phyloP scores from a whole-genome alignment of 495 filamentous ascomycete genomes.

The Neurospora discreta region DNA sequence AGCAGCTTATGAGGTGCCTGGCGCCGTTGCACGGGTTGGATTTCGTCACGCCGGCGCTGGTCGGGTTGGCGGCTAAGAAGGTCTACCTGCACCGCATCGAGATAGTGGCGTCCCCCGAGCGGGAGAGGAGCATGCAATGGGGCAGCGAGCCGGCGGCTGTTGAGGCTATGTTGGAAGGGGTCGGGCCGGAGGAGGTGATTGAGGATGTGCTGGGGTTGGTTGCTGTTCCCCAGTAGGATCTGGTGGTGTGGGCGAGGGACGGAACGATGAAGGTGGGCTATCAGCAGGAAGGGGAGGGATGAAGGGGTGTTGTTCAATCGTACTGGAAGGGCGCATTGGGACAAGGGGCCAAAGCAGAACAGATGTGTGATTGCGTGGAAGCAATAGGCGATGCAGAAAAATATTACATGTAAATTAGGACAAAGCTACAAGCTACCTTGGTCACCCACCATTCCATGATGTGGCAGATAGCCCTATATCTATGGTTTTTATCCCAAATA shows the following conservation, averaged over 20 bases:
- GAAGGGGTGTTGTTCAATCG: background rate
- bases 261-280: background rate
- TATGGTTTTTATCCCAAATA: background rate
- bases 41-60: conserved; percentile 75
- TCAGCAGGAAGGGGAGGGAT: background rate
- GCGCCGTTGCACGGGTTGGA: conserved; percentile 71
- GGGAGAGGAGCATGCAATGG: conserved; percentile 86
- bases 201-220: conserved; percentile 69
- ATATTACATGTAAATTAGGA: background rate
- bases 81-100: conserved; percentile 78
- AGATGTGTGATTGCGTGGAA: background rate
- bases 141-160: conserved; percentile 70
- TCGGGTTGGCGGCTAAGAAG: conserved; percentile 75
- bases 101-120: conserved; percentile 48
- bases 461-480: background rate
- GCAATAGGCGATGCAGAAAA: background rate
- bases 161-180: conserved; percentile 48
- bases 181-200: conserved; percentile 66
- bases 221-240: conserved; percentile 51
- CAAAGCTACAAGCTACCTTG: background rate
- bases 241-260: background rate
- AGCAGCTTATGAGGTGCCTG: conserved; percentile 54
- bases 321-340: background rate
- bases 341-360: background rate
- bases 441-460: background rate